Percentiles rank a stretch among this genome's conserved stretches.
These are phyloP conservation scores for Paecilomyces sp. DNA, from an alignment of 2,329 filamentous ascomycete species.

Conservation along the genomic window DNA sequence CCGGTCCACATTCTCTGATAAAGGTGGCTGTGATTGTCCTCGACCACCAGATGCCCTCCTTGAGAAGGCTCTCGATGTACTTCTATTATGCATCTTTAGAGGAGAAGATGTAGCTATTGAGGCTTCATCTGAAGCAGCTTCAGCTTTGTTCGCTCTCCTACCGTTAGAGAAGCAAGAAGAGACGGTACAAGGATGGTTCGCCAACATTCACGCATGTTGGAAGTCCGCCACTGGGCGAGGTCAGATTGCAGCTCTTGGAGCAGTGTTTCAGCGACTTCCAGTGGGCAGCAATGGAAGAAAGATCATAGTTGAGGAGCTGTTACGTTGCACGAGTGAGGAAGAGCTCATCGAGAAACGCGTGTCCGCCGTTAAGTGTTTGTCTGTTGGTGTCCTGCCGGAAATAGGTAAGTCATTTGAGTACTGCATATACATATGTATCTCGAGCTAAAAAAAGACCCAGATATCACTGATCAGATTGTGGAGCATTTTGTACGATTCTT, in stretches of 20 bases:
- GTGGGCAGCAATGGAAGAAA: constrained; percentile 14
- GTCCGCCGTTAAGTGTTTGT: constrained; percentile 32
- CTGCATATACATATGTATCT: neutral
- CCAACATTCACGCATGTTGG: constrained; percentile 27
- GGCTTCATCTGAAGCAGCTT: constrained; percentile 32
- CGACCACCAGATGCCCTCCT: constrained; percentile 16
- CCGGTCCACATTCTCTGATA: constrained; percentile 12
- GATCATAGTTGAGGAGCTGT: constrained; percentile 24
- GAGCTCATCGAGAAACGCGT: constrained; percentile 36
- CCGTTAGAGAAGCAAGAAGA: constrained; percentile 21
- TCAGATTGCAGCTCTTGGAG: constrained; percentile 36
- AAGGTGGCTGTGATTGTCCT: constrained; percentile 1
- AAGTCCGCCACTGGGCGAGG: constrained; percentile 34
- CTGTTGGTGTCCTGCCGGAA: constrained; percentile 28
- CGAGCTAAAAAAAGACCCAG: constrained; percentile 18
- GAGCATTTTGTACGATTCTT: constrained; percentile 40
- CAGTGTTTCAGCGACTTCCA: constrained; percentile 28
- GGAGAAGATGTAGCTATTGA: constrained; percentile 34
- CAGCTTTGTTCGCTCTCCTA: constrained; percentile 33
- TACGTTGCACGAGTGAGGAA: constrained; percentile 27
- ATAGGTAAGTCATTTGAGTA: constrained; percentile 20
- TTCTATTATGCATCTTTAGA: constrained; percentile 34
- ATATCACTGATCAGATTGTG: constrained; percentile 19
- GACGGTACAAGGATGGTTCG: constrained; percentile 33
- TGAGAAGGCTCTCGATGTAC: constrained; percentile 22